Evolutionary conservation across 139 green algal species (phyloP).

Genomic region (Volvox reticuliferus): DNA sequence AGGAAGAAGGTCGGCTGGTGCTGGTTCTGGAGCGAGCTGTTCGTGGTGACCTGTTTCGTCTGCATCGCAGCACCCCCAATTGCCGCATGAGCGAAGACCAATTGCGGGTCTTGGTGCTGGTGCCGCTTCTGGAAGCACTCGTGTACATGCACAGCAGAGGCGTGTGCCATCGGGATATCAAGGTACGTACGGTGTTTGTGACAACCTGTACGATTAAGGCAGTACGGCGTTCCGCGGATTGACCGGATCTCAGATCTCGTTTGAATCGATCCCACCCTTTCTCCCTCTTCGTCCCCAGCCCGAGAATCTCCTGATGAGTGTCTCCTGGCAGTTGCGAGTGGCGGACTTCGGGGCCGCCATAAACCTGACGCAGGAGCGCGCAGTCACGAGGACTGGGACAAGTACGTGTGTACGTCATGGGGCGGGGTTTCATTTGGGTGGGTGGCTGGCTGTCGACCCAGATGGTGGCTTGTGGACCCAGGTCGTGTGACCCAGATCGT

Average conservation of each 20-base stretch:
- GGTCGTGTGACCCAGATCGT: not conserved
- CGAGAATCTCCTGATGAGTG: slow-evolving; percentile 44
- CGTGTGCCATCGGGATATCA: slow-evolving; percentile 61
- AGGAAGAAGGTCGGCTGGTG: too few relatives aligned
- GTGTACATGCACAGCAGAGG: slow-evolving; percentile 50
- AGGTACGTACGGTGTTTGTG: too few relatives aligned
- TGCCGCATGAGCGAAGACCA: slow-evolving; percentile 43
- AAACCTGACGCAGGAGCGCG: slow-evolving; percentile 41
- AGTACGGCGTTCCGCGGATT: not conserved
- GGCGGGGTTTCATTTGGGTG: too few relatives aligned
- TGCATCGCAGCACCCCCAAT: slow-evolving; percentile 21
- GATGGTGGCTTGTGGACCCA: not conserved
- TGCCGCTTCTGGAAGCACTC: slow-evolving; percentile 49
- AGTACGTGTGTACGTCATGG: slow-evolving; percentile 8
- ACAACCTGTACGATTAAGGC: too few relatives aligned
- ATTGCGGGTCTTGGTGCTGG: slow-evolving; percentile 35
- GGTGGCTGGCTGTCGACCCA: not conserved
- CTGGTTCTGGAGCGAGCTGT: slow-evolving; percentile 28
- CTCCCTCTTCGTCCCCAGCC: slow-evolving; percentile 33
- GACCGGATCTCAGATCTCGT: not conserved
- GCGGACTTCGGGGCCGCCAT: slow-evolving; percentile 63
- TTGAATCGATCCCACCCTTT: too few relatives aligned
- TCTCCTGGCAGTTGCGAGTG: slow-evolving; percentile 1
- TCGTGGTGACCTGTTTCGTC: slow-evolving; percentile 19
- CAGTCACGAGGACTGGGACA: slow-evolving; percentile 59